Percentiles rank a stretch among this genome's conserved stretches.
These are phyloP conservation scores for Hippophae rhamnoides DNA, from an alignment of 306 rosid genomes.

Conservation along the genomic window DNA sequence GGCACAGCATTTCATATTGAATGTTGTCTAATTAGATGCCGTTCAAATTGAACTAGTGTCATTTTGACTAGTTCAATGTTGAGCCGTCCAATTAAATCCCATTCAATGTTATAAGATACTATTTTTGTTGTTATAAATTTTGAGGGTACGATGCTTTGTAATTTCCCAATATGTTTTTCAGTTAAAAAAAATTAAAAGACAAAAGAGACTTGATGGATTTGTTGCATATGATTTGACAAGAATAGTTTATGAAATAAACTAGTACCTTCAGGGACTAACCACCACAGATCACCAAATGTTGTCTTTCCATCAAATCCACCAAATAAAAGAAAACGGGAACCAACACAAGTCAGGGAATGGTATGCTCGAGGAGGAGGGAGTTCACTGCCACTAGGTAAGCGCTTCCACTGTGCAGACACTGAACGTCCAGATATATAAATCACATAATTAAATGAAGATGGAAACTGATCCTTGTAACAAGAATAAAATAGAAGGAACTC, in stretches of 20 bases:
- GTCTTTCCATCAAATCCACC: conserved; percentile 97
- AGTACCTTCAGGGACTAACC: conserved; percentile 94
- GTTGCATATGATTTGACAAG: conserved; percentile 2
- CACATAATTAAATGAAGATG: background rate
- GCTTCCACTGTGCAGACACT: conserved; percentile 98
- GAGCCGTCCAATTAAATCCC: too few relatives aligned
- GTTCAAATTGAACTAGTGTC: too few relatives aligned
- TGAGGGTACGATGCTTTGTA: too few relatives aligned
- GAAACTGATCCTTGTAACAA: background rate
- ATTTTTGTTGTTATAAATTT: too few relatives aligned
- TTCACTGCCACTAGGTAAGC: conserved; percentile 68
- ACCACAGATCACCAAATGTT: conserved; percentile 87
- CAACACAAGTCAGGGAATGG: conserved; percentile 72
- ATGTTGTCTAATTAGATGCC: too few relatives aligned
- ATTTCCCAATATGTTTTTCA: too few relatives aligned
- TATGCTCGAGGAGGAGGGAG: conserved; percentile 96
- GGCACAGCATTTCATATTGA: too few relatives aligned
- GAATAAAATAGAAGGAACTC: conserved; percentile 1
- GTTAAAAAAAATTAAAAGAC: conserved; percentile 4
- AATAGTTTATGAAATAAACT: conserved; percentile 12
- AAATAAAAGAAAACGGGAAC: conserved; percentile 64
- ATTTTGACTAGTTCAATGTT: too few relatives aligned
- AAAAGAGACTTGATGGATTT: background rate
- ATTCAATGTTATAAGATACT: too few relatives aligned
- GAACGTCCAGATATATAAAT: conserved; percentile 11